Base-by-base conservation (phyloP, 306 rosid genomes). In the Sechiopsis laciniata region DNA sequence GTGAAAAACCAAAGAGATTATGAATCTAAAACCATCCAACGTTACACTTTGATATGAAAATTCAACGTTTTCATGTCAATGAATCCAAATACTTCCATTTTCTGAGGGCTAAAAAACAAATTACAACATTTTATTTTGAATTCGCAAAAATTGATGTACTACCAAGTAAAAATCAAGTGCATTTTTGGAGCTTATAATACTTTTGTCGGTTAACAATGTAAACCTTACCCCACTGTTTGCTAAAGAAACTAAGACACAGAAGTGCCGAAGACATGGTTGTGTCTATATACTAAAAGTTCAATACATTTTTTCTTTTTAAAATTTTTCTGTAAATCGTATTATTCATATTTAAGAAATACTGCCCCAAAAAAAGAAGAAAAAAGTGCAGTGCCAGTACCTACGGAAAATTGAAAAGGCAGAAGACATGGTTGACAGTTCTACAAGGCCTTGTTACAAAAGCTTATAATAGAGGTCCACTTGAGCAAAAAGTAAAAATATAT, bases 41-140 rank as follows among this genome's bases (percentile, higher is more conserved):
- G 2, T 15, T 29, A 0, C 21, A 55, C 21, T n/a, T 55, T n/a
- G n/a, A 54, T 32, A 14, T 48, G 12, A 51, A 22, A 51, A 48
- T 69, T 24, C 46, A 68, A 17, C n/a, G n/a, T n/a, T 68, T 48
- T 48, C 42, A 69, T 69, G 73, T 68, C 45, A 42, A 66, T 45
- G 55, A 40, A 19, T 66, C n/a, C 0, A 65, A 42, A 10, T 65
- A 42, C 71, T 65, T 52, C 24, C 54, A 19, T 17, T 10, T 40
- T 15, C 5, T 17, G 29, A 29, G 7, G 72, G 55, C 17, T 42
- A 65, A 65, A 64, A 42, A 16, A 5, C 9, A 65, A n/a, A 65
- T 45, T 21, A 40, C 54, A 67, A 40, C 46, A 40, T 32, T 32
- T 32, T 32, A 32, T 32, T 32, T 32, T 32, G 3, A 1, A 32